Evolutionary conservation across 371 early-diverging fungal genomes (phyloP).

Genomic region (Aphelidium insulamus): DNA sequence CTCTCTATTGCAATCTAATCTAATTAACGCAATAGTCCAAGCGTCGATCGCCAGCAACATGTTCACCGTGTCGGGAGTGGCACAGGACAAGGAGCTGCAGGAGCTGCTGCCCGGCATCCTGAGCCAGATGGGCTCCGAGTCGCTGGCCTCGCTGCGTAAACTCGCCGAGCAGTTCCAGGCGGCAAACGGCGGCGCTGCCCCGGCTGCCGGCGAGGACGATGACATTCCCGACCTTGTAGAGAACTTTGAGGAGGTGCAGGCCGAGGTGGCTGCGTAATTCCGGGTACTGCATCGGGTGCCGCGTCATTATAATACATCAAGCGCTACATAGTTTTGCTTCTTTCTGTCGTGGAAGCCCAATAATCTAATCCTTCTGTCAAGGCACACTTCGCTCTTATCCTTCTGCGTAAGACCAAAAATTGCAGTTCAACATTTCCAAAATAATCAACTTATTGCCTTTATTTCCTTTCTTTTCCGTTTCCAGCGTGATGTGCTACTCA

Average conservation of each 20-base stretch:
- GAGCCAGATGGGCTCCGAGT: constrained; percentile 85
- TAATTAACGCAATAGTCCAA: constrained; percentile 29
- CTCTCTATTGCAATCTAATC: not conserved
- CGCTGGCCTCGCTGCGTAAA: constrained; percentile 64
- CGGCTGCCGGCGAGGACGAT: constrained; percentile 22
- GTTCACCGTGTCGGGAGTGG: constrained; percentile 70
- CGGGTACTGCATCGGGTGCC: no score
- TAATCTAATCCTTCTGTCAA: no score
- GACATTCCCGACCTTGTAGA: constrained; percentile 56
- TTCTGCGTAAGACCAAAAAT: no score
- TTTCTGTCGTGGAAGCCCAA: no score
- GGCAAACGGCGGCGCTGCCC: constrained; percentile 12
- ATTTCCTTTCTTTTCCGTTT: no score
- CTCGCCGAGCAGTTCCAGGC: constrained; percentile 63
- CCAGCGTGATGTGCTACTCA: no score
- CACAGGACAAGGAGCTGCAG: constrained; percentile 69
- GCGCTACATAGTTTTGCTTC: no score
- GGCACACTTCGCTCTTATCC: no score
- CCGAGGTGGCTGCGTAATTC: no score
- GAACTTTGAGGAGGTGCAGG: constrained; percentile 30
- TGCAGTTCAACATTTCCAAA: no score
- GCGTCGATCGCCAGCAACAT: constrained; percentile 72
- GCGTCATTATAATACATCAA: no score
- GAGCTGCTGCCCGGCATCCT: constrained; percentile 83
- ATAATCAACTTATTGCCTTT: no score